Conservation (phyloP, 805 yeast species). For the Candida succiphila region DNA sequence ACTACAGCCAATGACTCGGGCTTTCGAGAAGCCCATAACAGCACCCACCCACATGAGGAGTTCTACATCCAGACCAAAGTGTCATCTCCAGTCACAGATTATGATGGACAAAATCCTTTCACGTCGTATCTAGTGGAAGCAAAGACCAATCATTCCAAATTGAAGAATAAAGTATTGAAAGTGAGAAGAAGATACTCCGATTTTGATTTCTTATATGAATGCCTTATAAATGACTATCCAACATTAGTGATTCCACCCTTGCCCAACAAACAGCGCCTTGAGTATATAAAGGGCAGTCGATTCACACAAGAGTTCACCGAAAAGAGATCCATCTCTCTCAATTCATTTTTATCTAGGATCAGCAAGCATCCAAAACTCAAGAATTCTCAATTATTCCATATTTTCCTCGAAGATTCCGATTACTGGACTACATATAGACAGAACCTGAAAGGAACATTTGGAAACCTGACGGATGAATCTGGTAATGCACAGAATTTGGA, state of each 20-base stretch:
- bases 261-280: slow-evolving; percentile 86
- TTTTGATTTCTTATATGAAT: slow-evolving; percentile 67
- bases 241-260: slow-evolving; percentile 85
- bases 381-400: slow-evolving; percentile 58
- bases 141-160: slow-evolving; percentile 49
- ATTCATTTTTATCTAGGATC: slow-evolving; percentile 64
- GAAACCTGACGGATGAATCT: slow-evolving; percentile 4
- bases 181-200: slow-evolving; percentile 83
- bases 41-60: slow-evolving; percentile 5
- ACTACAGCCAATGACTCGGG: too few species aligned
- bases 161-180: slow-evolving; percentile 31
- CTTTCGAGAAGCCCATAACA: too few species aligned
- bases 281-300: slow-evolving; percentile 89
- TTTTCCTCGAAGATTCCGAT: slow-evolving; percentile 55
- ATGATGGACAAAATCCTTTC: slow-evolving; percentile 68
- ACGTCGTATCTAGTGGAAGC: slow-evolving; percentile 65
- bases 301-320: slow-evolving; percentile 77
- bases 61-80: slow-evolving; percentile 32
- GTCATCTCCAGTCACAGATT: slow-evolving; percentile 55
- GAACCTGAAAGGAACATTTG: slow-evolving; percentile 33
- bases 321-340: slow-evolving; percentile 72
- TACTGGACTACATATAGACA: slow-evolving; percentile 67
- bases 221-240: slow-evolving; percentile 70
- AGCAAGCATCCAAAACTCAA: slow-evolving; percentile 65
- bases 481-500: slow-evolving; percentile 37